These are phyloP conservation scores for Hericium alpestre DNA, from an alignment of 768 basidiomycete species.

Conservation along the genomic window DNA sequence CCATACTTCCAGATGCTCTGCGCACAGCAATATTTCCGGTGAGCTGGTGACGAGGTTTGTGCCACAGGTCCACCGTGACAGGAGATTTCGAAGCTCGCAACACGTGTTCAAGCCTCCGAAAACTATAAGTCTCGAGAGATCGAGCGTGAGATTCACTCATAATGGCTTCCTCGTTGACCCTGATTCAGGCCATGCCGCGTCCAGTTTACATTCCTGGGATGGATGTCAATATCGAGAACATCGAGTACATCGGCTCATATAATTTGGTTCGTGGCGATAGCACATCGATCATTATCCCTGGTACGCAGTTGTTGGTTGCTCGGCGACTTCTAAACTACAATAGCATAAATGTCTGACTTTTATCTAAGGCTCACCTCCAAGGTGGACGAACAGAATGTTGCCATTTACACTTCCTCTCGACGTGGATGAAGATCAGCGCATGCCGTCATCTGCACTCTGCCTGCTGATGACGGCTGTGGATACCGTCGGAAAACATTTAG, in stretches of 20 bases:
- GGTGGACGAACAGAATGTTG: conserved; percentile 36
- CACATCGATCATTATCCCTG: conserved; percentile 20
- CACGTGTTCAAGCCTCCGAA: too few relatives aligned
- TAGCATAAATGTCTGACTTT: conserved; percentile 26
- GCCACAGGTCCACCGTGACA: too few relatives aligned
- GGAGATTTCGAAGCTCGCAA: too few relatives aligned
- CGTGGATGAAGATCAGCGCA: conserved; percentile 43
- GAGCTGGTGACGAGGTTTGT: too few relatives aligned
- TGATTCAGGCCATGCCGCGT: neutral
- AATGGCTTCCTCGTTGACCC: neutral
- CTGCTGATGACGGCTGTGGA: conserved; percentile 56
- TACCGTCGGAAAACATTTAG: conserved; percentile 21
- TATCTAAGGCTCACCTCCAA: conserved; percentile 46
- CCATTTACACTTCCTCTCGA: conserved; percentile 51
- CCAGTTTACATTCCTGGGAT: neutral
- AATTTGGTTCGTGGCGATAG: conserved; percentile 12
- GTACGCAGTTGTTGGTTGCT: conserved; percentile 30
- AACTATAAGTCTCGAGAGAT: too few relatives aligned
- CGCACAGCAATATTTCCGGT: too few relatives aligned
- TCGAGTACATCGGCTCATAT: conserved; percentile 19
- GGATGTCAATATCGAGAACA: conserved; percentile 11
- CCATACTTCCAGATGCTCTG: too few relatives aligned
- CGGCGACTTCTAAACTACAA: conserved; percentile 36
- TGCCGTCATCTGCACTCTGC: conserved; percentile 29
- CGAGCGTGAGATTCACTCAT: too few relatives aligned